Evolutionary conservation across 345 rosid species (phyloP).

Genomic region (Pistacia integerrima): DNA sequence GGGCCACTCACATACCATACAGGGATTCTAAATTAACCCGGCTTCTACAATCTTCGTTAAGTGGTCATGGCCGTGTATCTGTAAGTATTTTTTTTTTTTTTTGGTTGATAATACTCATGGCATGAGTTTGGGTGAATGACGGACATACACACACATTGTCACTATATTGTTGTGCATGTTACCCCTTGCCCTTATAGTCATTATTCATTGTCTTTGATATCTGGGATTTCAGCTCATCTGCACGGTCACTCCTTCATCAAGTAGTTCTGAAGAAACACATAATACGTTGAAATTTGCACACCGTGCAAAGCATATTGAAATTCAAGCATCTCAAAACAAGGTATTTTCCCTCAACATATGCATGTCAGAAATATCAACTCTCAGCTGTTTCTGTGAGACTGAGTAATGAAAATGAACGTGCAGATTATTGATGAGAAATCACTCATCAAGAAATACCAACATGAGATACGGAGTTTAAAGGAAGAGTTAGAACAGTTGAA

Average conservation of each 20-base stretch:
- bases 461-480: slow-evolving; percentile 85
- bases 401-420: slow-evolving; percentile 27
- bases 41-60: slow-evolving; percentile 93
- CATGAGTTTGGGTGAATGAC: slow-evolving; percentile 5
- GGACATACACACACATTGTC: neutral
- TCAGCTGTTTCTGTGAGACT: slow-evolving; percentile 10
- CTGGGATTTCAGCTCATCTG: slow-evolving; percentile 85
- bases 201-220: slow-evolving; percentile 29
- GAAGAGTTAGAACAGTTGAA: slow-evolving; percentile 94
- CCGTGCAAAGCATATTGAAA: slow-evolving; percentile 98
- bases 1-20: slow-evolving; percentile 89
- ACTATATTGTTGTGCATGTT: neutral
- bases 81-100: slow-evolving; percentile 49
- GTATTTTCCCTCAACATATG: slow-evolving; percentile 30
- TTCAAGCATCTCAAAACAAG: slow-evolving; percentile 94
- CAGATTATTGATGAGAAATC: slow-evolving; percentile 99
- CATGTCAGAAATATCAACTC: slow-evolving; percentile 4
- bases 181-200: neutral
- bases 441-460: slow-evolving; percentile 94
- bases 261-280: slow-evolving; percentile 96
- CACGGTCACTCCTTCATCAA: slow-evolving; percentile 95
- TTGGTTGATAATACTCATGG: slow-evolving; percentile 14
- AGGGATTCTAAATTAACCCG: slow-evolving; percentile 98
- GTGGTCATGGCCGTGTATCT: slow-evolving; percentile 99
- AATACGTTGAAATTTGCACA: slow-evolving; percentile 99